phyloP scores from a whole-genome alignment of 169 alveolate species.

The Eimeria necatrix region DNA sequence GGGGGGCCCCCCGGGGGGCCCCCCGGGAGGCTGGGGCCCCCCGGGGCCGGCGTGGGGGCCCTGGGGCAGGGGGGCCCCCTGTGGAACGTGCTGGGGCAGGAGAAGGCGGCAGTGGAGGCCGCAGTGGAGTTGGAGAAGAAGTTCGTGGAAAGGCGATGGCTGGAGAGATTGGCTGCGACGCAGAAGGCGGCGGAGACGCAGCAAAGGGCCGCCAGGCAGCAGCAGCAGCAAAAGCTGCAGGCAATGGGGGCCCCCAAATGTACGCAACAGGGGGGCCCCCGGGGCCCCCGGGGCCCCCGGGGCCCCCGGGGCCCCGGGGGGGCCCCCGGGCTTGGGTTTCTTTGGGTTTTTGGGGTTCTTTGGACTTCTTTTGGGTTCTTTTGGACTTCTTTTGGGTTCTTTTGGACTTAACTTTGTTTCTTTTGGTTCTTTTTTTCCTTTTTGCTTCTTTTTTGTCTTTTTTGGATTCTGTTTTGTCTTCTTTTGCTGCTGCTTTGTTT shows the following conservation, averaged over 20 bases:
- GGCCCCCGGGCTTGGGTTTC: neutral
- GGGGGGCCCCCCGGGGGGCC: neutral
- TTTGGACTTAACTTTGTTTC: neutral
- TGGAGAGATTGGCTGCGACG: constrained; percentile 42
- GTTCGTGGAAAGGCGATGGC: constrained; percentile 38
- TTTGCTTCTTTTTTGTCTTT: neutral
- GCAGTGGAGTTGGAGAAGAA: constrained; percentile 15
- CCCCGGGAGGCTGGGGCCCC: constrained; percentile 6
- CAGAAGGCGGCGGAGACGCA: constrained; percentile 4
- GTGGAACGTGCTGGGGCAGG: neutral
- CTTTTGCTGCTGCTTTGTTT: neutral
- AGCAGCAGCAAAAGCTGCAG: neutral
- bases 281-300: too few species aligned
- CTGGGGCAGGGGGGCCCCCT: constrained; percentile 60
- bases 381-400: neutral
- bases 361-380: neutral
- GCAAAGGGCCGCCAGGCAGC: neutral
- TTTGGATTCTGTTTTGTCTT: neutral
- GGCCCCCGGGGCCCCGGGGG: neutral
- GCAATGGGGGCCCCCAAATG: neutral
- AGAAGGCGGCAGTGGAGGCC: neutral
- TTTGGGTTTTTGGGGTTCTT: neutral
- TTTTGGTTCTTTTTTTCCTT: neutral
- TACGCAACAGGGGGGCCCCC: neutral
- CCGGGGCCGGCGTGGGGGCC: constrained; percentile 44